phyloP scores from a whole-genome alignment of 2,329 filamentous ascomycete species.

The Nannizziopsis barbatae region DNA sequence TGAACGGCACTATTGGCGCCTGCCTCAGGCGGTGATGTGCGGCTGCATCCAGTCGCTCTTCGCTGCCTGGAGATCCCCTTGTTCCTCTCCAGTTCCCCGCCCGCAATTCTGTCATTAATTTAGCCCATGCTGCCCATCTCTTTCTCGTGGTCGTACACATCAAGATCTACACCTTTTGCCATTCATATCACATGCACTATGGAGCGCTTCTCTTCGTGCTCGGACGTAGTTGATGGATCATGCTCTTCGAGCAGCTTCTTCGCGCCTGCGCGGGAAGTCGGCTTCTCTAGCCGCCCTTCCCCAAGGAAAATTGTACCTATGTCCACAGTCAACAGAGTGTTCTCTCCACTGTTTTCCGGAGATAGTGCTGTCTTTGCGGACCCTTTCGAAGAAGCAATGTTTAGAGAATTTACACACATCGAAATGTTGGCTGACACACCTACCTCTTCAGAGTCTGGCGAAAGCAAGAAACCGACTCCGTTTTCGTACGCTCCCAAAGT shows the following conservation, averaged over 20 bases:
- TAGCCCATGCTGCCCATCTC: no score
- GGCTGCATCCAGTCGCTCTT: no score
- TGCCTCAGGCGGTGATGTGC: no score
- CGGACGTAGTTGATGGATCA: background rate
- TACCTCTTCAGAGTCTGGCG: conserved; percentile 25
- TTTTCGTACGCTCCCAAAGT: conserved; percentile 58
- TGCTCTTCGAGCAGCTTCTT: background rate
- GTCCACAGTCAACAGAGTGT: background rate
- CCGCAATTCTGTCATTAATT: no score
- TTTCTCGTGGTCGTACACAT: no score
- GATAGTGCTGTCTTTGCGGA: background rate
- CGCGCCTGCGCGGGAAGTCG: no score
- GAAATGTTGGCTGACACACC: background rate
- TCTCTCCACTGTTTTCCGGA: background rate
- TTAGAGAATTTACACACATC: background rate
- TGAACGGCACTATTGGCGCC: background rate
- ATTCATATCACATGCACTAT: no score
- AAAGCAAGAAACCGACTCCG: conserved; percentile 34
- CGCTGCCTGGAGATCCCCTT: no score
- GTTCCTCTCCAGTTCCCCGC: no score
- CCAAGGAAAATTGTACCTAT: background rate
- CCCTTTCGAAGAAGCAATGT: background rate
- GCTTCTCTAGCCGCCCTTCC: background rate
- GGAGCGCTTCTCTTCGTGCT: background rate
- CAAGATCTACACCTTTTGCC: no score